phyloP scores from a whole-genome alignment of 345 rosid species.

The Citrus maxima region DNA sequence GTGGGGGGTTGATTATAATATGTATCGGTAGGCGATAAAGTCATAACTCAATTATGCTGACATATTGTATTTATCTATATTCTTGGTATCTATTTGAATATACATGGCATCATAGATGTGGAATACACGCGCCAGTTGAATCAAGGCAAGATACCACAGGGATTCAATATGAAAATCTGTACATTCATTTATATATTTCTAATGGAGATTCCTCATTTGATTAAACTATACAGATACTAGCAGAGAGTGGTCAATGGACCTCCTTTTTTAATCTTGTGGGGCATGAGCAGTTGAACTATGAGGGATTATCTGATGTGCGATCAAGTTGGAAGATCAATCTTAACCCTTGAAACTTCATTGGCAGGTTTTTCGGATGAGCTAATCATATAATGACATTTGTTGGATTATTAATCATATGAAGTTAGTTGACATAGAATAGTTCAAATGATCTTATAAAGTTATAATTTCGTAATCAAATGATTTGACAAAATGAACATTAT shows the following conservation, averaged over 20 bases:
- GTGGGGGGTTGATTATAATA: neutral
- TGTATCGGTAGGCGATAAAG: neutral
- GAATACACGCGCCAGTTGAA: constrained; percentile 22
- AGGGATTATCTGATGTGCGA: constrained; percentile 15
- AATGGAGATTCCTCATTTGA: constrained; percentile 15
- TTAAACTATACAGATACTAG: neutral
- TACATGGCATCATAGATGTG: constrained; percentile 3
- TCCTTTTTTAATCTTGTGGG: neutral
- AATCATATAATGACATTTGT: constrained; percentile 8
- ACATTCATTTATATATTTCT: constrained; percentile 5
- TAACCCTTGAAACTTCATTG: neutral
- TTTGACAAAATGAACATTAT: neutral
- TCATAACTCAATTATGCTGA: neutral
- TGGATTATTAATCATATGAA: neutral
- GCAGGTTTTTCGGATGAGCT: neutral
- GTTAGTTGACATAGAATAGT: constrained; percentile 13
- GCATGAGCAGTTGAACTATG: neutral
- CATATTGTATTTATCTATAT: neutral
- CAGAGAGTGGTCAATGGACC: neutral
- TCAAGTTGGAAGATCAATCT: constrained; percentile 15
- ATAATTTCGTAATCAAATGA: neutral
- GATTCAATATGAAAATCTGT: constrained; percentile 20
- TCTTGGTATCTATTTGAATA: neutral
- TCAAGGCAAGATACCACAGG: constrained; percentile 23
- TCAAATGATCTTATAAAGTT: neutral